Evolutionary conservation across 139 green algal species (phyloP), one percentile per base, ranked within the genome.

Genomic region (Closterium sp.): DNA sequence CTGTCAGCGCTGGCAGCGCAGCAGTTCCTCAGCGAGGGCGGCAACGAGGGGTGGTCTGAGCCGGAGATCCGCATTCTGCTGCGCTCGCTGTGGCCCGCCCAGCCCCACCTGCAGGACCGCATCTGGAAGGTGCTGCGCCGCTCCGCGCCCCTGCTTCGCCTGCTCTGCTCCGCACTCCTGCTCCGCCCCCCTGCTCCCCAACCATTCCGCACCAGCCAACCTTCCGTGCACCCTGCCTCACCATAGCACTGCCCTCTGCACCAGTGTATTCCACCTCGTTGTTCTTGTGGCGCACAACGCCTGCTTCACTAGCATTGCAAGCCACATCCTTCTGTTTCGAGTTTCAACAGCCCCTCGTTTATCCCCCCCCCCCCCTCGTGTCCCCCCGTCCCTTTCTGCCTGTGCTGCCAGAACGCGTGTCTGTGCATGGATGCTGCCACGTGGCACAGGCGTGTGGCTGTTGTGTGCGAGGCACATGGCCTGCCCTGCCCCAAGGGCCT

Each of bases 331-430:
- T n/a, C n/a, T n/a, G n/a, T n/a, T n/a, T n/a, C n/a, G n/a, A n/a
- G n/a, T n/a, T n/a, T n/a, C n/a, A n/a, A n/a, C n/a, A n/a, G n/a
- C n/a, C n/a, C n/a, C n/a, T n/a, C n/a, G n/a, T n/a, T n/a, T n/a
- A n/a, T n/a, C n/a, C n/a, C n/a, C n/a, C 19, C 19, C n/a, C 12
- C 19, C 87, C 12, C n/a, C 19, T 21, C 87, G 87, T 32, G 10
- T 86, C 16, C n/a, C n/a, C n/a, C n/a, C n/a, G n/a, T n/a, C n/a
- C n/a, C n/a, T n/a, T n/a, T n/a, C n/a, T n/a, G n/a, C n/a, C n/a
- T n/a, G n/a, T n/a, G n/a, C n/a, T n/a, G n/a, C n/a, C 90, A 93
- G 90, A 84, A 87, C 90, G 90, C 90, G n/a, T 33, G 31, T 87
- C 85, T 93, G 34, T 83, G 36, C 87, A 66, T 92, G 30, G 35